Percentiles rank a stretch among this genome's conserved stretches.
phyloP scores from a whole-genome alignment of 768 basidiomycete species.

The Termitomyces sp. region DNA sequence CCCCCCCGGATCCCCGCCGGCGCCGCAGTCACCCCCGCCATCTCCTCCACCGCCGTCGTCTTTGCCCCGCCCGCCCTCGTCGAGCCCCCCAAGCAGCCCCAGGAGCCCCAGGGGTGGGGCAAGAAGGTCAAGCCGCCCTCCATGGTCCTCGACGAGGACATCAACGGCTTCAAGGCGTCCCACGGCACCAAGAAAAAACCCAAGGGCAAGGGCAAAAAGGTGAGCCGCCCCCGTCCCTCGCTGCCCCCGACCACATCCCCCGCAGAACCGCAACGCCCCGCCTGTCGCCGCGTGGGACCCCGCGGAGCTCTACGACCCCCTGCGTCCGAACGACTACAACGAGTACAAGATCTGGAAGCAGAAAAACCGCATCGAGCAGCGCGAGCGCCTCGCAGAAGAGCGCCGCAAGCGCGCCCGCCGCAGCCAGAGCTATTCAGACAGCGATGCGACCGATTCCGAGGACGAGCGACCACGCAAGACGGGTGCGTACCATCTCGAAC shows the following conservation, averaged over 20 bases:
- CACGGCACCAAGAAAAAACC: constrained; percentile 54
- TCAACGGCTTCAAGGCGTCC: constrained; percentile 73
- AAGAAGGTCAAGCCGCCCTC: constrained; percentile 88
- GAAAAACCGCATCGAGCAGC: constrained; percentile 67
- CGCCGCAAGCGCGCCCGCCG: constrained; percentile 50
- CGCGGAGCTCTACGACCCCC: constrained; percentile 70
- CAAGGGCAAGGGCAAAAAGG: constrained; percentile 60
- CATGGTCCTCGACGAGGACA: constrained; percentile 85
- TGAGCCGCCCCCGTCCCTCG: constrained; percentile 18
- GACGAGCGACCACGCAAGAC: constrained; percentile 63
- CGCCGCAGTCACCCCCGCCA: constrained; percentile 43
- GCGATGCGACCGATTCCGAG: constrained; percentile 58
- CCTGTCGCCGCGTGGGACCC: constrained; percentile 69
- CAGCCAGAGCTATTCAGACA: constrained; percentile 61
- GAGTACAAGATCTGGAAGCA: constrained; percentile 82
- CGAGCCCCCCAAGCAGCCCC: constrained; percentile 24
- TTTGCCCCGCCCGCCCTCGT: constrained; percentile 65
- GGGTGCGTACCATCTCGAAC: constrained; percentile 44
- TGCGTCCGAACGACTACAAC: constrained; percentile 83
- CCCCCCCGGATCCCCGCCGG: constrained; percentile 55
- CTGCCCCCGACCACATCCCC: constrained; percentile 2
- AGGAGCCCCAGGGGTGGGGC: constrained; percentile 62
- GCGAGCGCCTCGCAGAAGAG: constrained; percentile 62
- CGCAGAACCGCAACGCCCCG: constrained; percentile 57
- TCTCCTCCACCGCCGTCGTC: constrained; percentile 53